These are phyloP conservation scores for Helicostylum pulchrum DNA, from an alignment of 192 early-diverging fungal species.

Conservation along the genomic window DNA sequence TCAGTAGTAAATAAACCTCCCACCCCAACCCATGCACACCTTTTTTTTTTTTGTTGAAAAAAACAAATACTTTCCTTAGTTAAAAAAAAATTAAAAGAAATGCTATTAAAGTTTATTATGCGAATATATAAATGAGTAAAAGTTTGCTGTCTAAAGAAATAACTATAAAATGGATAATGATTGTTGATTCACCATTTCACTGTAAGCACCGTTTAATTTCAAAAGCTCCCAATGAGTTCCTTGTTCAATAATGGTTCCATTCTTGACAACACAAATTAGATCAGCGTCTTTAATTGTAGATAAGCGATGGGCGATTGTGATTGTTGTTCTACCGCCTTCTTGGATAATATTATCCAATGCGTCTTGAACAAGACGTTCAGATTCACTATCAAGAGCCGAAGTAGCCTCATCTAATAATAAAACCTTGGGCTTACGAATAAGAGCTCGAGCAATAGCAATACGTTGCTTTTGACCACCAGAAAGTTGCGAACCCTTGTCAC, in stretches of 20 bases:
- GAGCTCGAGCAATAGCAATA: constrained; percentile 82
- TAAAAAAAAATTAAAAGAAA: too few relatives aligned
- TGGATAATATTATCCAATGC: constrained; percentile 65
- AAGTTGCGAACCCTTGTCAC: constrained; percentile 62
- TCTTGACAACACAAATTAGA: constrained; percentile 77
- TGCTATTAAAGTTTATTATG: too few relatives aligned
- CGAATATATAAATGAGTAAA: too few relatives aligned
- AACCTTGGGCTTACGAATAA: constrained; percentile 81
- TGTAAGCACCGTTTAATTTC: constrained; percentile 53
- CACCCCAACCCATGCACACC: too few relatives aligned
- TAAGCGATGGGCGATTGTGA: constrained; percentile 75
- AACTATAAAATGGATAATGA: constrained; percentile 32
- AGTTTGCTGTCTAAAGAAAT: too few relatives aligned
- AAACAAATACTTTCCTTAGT: too few relatives aligned
- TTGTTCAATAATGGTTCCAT: constrained; percentile 63
- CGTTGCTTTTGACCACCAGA: constrained; percentile 76
- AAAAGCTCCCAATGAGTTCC: constrained; percentile 81
- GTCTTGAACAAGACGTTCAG: constrained; percentile 67
- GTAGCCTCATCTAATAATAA: constrained; percentile 85
- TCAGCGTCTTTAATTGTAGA: constrained; percentile 77
- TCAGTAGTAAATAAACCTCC: too few relatives aligned
- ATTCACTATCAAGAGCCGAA: constrained; percentile 65
- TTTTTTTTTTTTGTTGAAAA: too few relatives aligned
- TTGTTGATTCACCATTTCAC: constrained; percentile 60
- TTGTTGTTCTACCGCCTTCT: constrained; percentile 63